These are phyloP conservation scores for Gardenia jasminoides DNA, from an alignment of 257 asterid genomes.

Conservation along the genomic window DNA sequence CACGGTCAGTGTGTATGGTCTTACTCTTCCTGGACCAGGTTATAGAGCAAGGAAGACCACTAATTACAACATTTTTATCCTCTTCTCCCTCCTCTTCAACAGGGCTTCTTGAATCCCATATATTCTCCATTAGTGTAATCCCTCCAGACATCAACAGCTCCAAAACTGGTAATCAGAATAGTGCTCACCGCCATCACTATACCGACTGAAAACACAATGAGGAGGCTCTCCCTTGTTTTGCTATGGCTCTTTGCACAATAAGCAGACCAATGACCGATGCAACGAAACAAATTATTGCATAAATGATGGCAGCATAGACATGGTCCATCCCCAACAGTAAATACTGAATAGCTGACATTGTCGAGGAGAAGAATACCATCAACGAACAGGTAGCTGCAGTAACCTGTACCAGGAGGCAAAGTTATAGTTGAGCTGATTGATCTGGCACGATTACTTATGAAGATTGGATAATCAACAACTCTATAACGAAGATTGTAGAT, in stretches of 20 bases:
- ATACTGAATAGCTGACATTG: constrained; percentile 84
- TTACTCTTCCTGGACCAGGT: no score
- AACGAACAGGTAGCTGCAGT: constrained; percentile 89
- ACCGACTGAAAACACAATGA: constrained; percentile 83
- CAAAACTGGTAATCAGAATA: constrained; percentile 66
- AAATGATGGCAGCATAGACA: constrained; percentile 38
- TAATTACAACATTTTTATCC: no score
- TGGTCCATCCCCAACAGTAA: constrained; percentile 74
- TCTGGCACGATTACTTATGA: no score
- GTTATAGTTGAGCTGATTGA: neutral
- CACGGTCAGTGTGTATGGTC: neutral
- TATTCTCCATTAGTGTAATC: constrained; percentile 56
- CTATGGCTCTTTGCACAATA: constrained; percentile 57
- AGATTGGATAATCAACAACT: neutral
- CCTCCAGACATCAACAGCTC: constrained; percentile 70
- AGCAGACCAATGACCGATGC: constrained; percentile 61
- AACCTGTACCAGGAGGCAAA: constrained; percentile 37
- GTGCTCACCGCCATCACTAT: constrained; percentile 82
- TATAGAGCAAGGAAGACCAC: neutral
- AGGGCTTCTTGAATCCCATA: constrained; percentile 77
- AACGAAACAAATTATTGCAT: constrained; percentile 54
- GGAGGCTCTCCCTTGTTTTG: constrained; percentile 74
- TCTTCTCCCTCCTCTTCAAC: constrained; percentile 25
- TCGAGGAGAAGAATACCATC: constrained; percentile 90
- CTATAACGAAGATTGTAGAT: neutral